Evolutionary conservation across 2,329 filamentous ascomycete species (phyloP), one percentile per base, ranked within the genome.

Genomic region (Tolypocladium ovalisporum): DNA sequence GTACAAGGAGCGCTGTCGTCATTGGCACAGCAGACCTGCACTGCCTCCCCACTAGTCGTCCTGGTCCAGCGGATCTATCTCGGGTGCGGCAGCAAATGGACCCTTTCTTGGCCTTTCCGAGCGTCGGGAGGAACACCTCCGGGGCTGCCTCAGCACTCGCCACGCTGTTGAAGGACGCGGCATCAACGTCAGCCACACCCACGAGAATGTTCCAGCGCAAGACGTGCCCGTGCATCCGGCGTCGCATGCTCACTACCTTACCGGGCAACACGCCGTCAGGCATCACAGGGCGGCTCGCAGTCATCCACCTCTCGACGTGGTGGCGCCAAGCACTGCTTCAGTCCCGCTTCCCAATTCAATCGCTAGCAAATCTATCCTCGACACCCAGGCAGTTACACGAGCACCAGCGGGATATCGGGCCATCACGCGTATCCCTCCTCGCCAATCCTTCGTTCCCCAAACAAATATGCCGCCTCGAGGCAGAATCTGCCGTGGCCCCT

Each of bases 391-490:
- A 27, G 52, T 29, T 10, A 39, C 52, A 39, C 35, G 22, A 4
- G 52, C 52, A 13, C 22, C 34, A 27, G 39, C 56, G 12, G 8
- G 8, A 37, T 32, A 10, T 15, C 32, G 8, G 17, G 34, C 2
- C 3, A 39, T 55, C 42, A 63, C 17, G 55, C 60, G 56, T 61
- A 62, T 39, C 59, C 60, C 35, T 57, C 56, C 49, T 61, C 60
- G 15, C 54, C 56, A 15, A 55, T 54, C 42, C 76, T 65, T n/a
- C 74, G 68, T 62, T 88, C 88, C 24, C 90, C 89, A 76, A 97
- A 96, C 54, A 97, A 74, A 72, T 89, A 86, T 8, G 89, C 91
- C 4, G 93, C 93, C 72, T 97, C 93, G 59, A 94, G 85, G 71
- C 93, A 97, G 74, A 96, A 97, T 52, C 88, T 85, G 6, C 86